Conservation (phyloP, 352 stramenopile genomes). For the Globisporangium megalacanthum region DNA sequence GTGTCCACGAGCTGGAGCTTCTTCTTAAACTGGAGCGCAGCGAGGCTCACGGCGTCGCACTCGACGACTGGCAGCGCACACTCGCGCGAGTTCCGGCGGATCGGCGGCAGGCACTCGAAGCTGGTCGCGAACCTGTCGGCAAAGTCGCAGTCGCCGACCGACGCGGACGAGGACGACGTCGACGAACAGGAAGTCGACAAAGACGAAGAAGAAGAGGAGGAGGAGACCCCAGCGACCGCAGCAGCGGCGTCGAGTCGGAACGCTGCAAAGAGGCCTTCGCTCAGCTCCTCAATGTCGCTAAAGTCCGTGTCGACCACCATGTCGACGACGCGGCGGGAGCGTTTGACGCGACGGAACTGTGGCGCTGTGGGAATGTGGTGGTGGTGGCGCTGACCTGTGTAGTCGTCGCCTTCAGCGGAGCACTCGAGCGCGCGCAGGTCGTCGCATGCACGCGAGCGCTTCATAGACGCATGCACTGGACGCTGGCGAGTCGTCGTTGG, state of each 20-base stretch:
- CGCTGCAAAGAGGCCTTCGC: constrained; percentile 4
- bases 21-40: constrained; percentile 16
- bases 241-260: not conserved
- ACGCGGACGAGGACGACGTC: not conserved
- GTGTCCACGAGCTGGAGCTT: constrained; percentile 9
- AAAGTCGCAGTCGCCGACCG: not conserved
- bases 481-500: not conserved
- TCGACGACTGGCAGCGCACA: constrained; percentile 6
- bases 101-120: constrained; percentile 14
- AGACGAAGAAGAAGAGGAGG: not conserved
- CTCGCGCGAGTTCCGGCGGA: constrained; percentile 13
- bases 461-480: constrained; percentile 30
- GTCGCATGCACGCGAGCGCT: constrained; percentile 65
- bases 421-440: constrained; percentile 53
- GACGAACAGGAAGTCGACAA: not conserved
- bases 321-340: constrained; percentile 10
- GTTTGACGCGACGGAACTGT: constrained; percentile 12
- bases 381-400: not conserved
- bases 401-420: constrained; percentile 4
- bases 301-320: constrained; percentile 9
- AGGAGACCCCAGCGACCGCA: not conserved
- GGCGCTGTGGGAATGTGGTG: not conserved
- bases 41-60: constrained; percentile 6
- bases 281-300: constrained; percentile 10
- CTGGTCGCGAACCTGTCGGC: constrained; percentile 6